phyloP scores from a whole-genome alignment of 148 eudicot species.

The Suaeda aralocaspica region DNA sequence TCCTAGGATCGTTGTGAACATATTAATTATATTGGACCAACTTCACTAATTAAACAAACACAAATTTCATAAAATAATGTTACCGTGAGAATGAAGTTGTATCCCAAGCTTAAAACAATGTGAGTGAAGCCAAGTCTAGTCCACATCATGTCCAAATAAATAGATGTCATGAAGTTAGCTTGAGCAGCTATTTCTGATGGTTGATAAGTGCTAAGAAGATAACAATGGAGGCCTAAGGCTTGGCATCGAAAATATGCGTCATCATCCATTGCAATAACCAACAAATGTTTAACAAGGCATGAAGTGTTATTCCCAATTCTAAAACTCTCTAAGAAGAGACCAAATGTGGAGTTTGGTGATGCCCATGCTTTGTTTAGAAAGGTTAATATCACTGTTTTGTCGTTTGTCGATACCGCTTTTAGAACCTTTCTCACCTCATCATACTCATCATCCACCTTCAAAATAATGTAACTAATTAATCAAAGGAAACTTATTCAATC shows the following conservation, averaged over 20 bases:
- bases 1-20: too few species aligned
- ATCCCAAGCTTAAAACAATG: constrained; percentile 41
- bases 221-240: constrained; percentile 21
- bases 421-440: constrained; percentile 23
- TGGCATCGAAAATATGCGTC: constrained; percentile 29
- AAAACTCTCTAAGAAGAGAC: constrained; percentile 37
- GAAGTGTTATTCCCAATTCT: constrained; percentile 29
- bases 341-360: constrained; percentile 32
- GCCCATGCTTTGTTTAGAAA: constrained; percentile 38
- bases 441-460: constrained; percentile 6
- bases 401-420: constrained; percentile 22
- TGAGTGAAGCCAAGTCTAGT: constrained; percentile 36
- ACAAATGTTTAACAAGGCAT: constrained; percentile 24
- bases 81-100: constrained; percentile 52
- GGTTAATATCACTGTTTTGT: constrained; percentile 32
- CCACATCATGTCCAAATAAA: constrained; percentile 52
- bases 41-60: too few species aligned
- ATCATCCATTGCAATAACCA: constrained; percentile 27
- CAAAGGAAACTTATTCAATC: too few species aligned
- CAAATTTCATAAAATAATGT: too few species aligned
- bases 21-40: too few species aligned
- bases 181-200: constrained; percentile 17
- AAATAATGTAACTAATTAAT: not conserved
- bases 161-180: constrained; percentile 37
- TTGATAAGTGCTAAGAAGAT: constrained; percentile 4